Base-by-base conservation (phyloP, 345 rosid species). In the Camelina sativa region DNA sequence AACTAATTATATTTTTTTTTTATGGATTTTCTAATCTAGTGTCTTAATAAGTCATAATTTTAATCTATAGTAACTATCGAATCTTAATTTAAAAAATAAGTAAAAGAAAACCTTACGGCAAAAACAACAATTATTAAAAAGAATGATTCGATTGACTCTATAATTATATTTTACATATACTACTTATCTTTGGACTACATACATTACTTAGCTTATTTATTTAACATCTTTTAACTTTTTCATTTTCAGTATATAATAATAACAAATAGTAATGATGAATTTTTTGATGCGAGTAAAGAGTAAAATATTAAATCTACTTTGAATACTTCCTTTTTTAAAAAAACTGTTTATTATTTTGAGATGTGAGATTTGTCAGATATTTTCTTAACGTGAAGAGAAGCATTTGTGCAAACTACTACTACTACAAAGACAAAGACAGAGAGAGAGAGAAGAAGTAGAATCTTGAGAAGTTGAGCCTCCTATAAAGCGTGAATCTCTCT, bases 291-390 rank as follows among this genome's bases (percentile, higher is more conserved):
- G 20, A 7, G 9, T 46, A n/a, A n/a, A 46, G 51, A 46, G 51
- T 46, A 46, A 46, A 47, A 62, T 43, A 63, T 25, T 43, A 63
- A 41, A 43, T 63, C 38, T 25, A 63, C 54, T 62, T 13, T 46
- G 15, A 30, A 23, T 28, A 9, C 25, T 46, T 46, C 25, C 53
- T 46, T 28, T 46, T 28, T 1, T 6, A 34, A 6, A 32, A 32
- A 16, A 65, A 65, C 57, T 47, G 12, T 41, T 41, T 62, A 23
- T 34, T 34, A 34, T 34, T 22, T 41, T 41, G 10, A 7, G 22
- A 53, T 22, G 15, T 28, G 11, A 56, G 44, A 34, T 48, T 48
- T 63, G 67, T 63, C 54, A 32, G 69, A 65, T 65, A 65, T 65
- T 48, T 48, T 35, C 16, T 16, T 12, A 11, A 64, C 54, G 68